Evolutionary conservation across 176 grass and related monocot species (phyloP), one percentile per base, ranked within the genome.

Genomic region (Chloris gayana): DNA sequence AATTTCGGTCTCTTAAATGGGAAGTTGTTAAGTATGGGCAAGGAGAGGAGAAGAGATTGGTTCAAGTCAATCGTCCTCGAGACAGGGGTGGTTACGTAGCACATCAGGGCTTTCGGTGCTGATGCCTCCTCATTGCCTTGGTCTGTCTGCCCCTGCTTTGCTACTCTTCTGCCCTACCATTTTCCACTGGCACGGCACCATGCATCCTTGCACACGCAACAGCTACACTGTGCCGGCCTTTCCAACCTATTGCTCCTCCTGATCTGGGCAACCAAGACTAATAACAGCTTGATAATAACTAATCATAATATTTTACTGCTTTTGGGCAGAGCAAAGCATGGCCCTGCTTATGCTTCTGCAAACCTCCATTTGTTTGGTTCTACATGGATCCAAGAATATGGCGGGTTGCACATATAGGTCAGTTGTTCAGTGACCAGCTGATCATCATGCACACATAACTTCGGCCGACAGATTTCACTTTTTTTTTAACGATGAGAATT

Each of bases 1-100:
- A 73, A 80, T 73, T 79, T 73, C 70, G 59, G 69, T 38, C 68
- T 46, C 84, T 66, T 85, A 67, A 79, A 85, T 73, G 83, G 78
- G 44, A 65, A 59, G 47, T 15, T 59, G 27, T 35, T 18, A 75
- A 51, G 62, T 21, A 85, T 18, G 83, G 68, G 66, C 66, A 27
- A 69, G 3, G 44, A 42, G 37, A 33, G 10, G 26, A 51, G 42
- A 71, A 1, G 1, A 14, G 3, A 12, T 19, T 18, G 25, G n/a
- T 17, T 65, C 5, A 74, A 63, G 69, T 73, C 66, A 85, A 46
- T 73, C 31, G 46, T 14, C 75, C 46, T 21, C 17, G 35, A 45
- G 69, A 73, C 69, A 85, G 24, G 82, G 58, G 75, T 79, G 18
- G 83, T 77, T 70, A 74, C 24, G 51, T 29, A 60, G 35, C 67